phyloP scores from a whole-genome alignment of 2,329 filamentous ascomycete genomes.

The Botryosphaeria dothidea region DNA sequence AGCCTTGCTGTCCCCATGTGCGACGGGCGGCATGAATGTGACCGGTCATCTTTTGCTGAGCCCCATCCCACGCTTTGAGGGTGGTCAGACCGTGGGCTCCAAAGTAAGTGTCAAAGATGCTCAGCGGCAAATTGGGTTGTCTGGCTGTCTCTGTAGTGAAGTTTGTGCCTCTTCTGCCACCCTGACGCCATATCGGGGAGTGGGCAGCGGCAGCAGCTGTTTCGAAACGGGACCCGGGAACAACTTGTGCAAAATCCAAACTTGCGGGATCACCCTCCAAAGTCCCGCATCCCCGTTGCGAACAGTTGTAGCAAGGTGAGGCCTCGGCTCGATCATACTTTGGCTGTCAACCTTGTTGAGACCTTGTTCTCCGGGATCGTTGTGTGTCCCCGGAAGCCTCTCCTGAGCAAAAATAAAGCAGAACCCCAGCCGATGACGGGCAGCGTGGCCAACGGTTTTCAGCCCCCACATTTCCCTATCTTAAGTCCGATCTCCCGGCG shows the following conservation, averaged over 20 bases:
- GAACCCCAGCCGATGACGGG: background rate
- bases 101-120: background rate
- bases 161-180: background rate
- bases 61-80: background rate
- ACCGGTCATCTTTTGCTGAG: conserved; percentile 3
- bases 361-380: background rate
- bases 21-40: conserved; percentile 4
- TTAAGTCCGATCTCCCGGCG: background rate
- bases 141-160: background rate
- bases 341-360: background rate
- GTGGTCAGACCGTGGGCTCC: background rate
- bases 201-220: background rate
- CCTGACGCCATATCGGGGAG: background rate
- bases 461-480: background rate
- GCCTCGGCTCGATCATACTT: background rate
- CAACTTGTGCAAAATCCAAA: background rate
- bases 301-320: background rate
- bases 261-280: background rate
- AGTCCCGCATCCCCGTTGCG: background rate
- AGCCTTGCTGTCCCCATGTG: background rate
- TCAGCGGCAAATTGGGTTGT: background rate
- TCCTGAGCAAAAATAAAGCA: background rate
- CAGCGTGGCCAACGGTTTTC: background rate
- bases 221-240: background rate
- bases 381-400: background rate